These are phyloP conservation scores for Periconia macrospinosa DNA, from an alignment of 2,329 filamentous ascomycete species.

Conservation along the genomic window DNA sequence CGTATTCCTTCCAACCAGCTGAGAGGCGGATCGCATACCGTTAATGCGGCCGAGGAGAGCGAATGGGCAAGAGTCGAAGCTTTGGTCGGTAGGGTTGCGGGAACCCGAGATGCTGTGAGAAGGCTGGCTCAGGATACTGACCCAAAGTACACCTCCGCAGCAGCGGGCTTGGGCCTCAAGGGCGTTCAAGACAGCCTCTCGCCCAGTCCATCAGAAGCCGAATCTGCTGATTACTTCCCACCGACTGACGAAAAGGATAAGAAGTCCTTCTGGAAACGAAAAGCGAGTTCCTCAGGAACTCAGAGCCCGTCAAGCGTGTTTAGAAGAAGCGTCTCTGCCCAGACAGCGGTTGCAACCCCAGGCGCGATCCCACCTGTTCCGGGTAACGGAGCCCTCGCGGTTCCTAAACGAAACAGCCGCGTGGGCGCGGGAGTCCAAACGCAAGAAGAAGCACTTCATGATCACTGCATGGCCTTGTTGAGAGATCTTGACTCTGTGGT, in stretches of 20 bases:
- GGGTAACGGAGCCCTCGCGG: slow-evolving; percentile 31
- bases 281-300: slow-evolving; percentile 61
- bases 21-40: slow-evolving; percentile 18
- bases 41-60: slow-evolving; percentile 63
- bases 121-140: slow-evolving; percentile 84
- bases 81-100: slow-evolving; percentile 82
- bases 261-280: slow-evolving; percentile 89
- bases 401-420: slow-evolving; percentile 40
- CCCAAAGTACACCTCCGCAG: slow-evolving; percentile 55
- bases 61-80: slow-evolving; percentile 89
- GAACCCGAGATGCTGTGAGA: slow-evolving; percentile 84
- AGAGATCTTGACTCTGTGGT: slow-evolving; percentile 84
- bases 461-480: slow-evolving; percentile 81
- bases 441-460: slow-evolving; percentile 68
- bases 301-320: slow-evolving; percentile 47
- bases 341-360: slow-evolving; percentile 54
- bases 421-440: slow-evolving; percentile 43
- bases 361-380: slow-evolving; percentile 37
- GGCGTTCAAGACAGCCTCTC: slow-evolving; percentile 33
- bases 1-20: slow-evolving; percentile 29
- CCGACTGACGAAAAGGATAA: slow-evolving; percentile 52
- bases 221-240: slow-evolving; percentile 60
- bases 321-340: slow-evolving; percentile 55
- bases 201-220: slow-evolving; percentile 46
- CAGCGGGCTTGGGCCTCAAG: slow-evolving; percentile 40